Evolutionary conservation across 2,329 filamentous ascomycete species (phyloP).

Genomic region (Moelleriella libera): DNA sequence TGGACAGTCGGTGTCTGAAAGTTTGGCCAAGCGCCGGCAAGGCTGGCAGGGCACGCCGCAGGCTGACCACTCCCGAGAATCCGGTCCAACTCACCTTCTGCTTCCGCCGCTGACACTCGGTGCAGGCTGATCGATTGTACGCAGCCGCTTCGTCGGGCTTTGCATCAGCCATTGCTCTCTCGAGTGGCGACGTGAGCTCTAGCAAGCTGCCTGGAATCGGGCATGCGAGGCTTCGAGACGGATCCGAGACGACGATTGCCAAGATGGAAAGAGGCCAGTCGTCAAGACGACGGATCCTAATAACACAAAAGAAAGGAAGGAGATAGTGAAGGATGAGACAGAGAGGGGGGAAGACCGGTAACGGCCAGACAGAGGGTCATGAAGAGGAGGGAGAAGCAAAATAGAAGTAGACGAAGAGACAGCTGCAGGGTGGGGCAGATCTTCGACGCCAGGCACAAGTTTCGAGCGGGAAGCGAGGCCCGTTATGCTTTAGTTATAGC

Average conservation of each 20-base stretch:
- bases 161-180: no score
- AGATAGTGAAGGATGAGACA: not conserved
- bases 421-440: not conserved
- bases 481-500: not conserved
- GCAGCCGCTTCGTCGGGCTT: no score
- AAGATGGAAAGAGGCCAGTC: not conserved
- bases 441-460: not conserved
- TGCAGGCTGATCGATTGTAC: no score
- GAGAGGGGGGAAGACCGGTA: not conserved
- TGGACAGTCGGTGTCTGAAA: no score
- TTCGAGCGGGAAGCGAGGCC: not conserved
- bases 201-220: no score
- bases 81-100: no score
- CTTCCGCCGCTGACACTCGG: no score
- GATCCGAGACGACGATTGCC: not conserved
- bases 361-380: not conserved
- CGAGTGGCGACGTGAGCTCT: no score
- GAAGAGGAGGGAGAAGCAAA: not conserved
- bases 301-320: not conserved
- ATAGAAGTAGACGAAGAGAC: not conserved
- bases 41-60: no score
- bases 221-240: not conserved
- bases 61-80: no score
- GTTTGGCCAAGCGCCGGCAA: no score
- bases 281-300: not conserved